Conservation (phyloP, 2,329 filamentous ascomycete genomes). For the Penicillium sp. region DNA sequence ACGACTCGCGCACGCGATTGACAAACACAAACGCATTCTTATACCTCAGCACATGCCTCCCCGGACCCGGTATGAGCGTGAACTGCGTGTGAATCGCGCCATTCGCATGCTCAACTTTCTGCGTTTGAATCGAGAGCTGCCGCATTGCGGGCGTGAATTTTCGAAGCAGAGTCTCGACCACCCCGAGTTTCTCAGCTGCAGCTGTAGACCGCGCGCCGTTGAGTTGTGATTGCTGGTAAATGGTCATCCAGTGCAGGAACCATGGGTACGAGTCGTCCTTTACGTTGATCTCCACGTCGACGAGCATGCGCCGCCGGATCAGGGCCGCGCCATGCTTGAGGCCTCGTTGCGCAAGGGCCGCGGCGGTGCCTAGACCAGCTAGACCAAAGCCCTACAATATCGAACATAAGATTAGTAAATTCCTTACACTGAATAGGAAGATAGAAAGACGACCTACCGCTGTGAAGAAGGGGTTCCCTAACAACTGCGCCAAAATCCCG, state of each 20-base stretch:
- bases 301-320: slow-evolving; percentile 78
- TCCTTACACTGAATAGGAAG: neutral
- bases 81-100: slow-evolving; percentile 75
- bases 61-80: slow-evolving; percentile 84
- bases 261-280: slow-evolving; percentile 91
- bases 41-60: slow-evolving; percentile 82
- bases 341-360: slow-evolving; percentile 76
- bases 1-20: slow-evolving; percentile 77
- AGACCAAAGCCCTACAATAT: slow-evolving; percentile 71
- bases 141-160: slow-evolving; percentile 59
- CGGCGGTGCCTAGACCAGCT: slow-evolving; percentile 76
- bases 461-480: slow-evolving; percentile 49
- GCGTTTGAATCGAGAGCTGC: slow-evolving; percentile 62
- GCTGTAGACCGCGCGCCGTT: slow-evolving; percentile 50
- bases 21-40: slow-evolving; percentile 83
- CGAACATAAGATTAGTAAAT: neutral
- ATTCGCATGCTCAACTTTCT: slow-evolving; percentile 58
- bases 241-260: slow-evolving; percentile 91
- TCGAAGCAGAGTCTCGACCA: slow-evolving; percentile 53
- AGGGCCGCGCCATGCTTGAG: slow-evolving; percentile 68
- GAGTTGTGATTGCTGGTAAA: slow-evolving; percentile 65
- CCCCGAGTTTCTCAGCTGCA: slow-evolving; percentile 32
- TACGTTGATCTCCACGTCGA: slow-evolving; percentile 92
- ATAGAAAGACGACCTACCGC: slow-evolving; percentile 33
- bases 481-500: slow-evolving; percentile 42